Evolutionary conservation across 805 yeast species (phyloP).

Genomic region (Candida sonorensis): DNA sequence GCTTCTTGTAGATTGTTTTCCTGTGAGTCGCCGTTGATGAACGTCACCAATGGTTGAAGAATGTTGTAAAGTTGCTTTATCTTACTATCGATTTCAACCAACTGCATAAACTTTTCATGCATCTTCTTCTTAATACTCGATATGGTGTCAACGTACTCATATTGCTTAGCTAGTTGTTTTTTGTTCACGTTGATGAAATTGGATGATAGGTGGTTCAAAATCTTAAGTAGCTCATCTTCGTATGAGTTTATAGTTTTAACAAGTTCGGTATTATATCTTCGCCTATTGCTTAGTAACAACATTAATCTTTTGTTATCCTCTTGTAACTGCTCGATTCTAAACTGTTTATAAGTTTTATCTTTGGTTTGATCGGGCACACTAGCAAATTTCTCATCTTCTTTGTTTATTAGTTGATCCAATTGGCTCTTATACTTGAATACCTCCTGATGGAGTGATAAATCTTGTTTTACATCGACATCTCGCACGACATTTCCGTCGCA

Average conservation of each 20-base stretch:
- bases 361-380: no score
- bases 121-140: slow-evolving; percentile 12
- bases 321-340: slow-evolving; percentile 4
- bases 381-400: no score
- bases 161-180: slow-evolving; percentile 12
- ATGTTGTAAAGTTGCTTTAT: slow-evolving; percentile 10
- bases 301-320: slow-evolving; percentile 11
- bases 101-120: slow-evolving; percentile 12
- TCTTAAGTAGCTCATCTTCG: slow-evolving; percentile 11
- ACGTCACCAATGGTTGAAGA: slow-evolving; percentile 8
- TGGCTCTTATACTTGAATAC: neutral
- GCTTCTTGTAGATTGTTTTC: no score
- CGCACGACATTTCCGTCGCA: no score
- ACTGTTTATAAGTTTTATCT: slow-evolving; percentile 3
- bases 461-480: no score
- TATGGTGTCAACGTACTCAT: no score
- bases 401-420: no score
- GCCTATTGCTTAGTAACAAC: slow-evolving; percentile 9
- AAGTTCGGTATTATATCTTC: slow-evolving; percentile 14
- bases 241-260: slow-evolving; percentile 11
- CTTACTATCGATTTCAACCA: slow-evolving; percentile 14
- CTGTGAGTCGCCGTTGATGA: slow-evolving; percentile 3
- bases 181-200: slow-evolving; percentile 7
- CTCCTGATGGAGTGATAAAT: no score
- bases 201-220: slow-evolving; percentile 9